These are phyloP conservation scores for Nitzschia sp. DNA, from an alignment of 108 stramenopile genomes.

Conservation along the genomic window DNA sequence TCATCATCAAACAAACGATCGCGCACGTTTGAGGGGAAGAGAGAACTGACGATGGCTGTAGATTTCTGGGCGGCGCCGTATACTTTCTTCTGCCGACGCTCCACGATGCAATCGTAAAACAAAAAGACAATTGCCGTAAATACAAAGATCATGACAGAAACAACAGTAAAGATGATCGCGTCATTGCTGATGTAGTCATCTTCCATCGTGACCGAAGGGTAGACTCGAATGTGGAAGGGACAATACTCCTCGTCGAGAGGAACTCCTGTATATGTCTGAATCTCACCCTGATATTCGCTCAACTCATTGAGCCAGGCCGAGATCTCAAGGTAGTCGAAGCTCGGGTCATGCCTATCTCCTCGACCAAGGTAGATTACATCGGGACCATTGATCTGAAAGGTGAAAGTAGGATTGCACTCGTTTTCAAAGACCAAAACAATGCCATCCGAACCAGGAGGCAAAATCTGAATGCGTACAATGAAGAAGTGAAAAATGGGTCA, in stretches of 20 bases:
- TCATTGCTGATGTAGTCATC: constrained; percentile 32
- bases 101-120: constrained; percentile 36
- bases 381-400: constrained; percentile 41
- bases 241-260: constrained; percentile 20
- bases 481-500: too few species aligned
- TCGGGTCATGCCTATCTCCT: constrained; percentile 48
- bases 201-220: constrained; percentile 47
- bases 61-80: constrained; percentile 26
- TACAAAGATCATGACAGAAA: constrained; percentile 10
- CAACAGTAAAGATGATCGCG: background rate
- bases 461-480: too few species aligned
- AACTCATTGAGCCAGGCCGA: background rate
- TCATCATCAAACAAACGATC: constrained; percentile 35
- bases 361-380: constrained; percentile 35
- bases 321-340: constrained; percentile 17
- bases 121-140: constrained; percentile 21
- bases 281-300: background rate
- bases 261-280: constrained; percentile 17
- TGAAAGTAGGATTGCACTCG: constrained; percentile 35
- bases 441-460: constrained; percentile 47
- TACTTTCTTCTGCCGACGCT: constrained; percentile 32
- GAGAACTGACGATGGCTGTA: constrained; percentile 40
- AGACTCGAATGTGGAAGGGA: constrained; percentile 40
- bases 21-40: constrained; percentile 55
- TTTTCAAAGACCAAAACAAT: constrained; percentile 43